phyloP scores from a whole-genome alignment of 2,329 filamentous ascomycete species.

The Passalora sequoiae region DNA sequence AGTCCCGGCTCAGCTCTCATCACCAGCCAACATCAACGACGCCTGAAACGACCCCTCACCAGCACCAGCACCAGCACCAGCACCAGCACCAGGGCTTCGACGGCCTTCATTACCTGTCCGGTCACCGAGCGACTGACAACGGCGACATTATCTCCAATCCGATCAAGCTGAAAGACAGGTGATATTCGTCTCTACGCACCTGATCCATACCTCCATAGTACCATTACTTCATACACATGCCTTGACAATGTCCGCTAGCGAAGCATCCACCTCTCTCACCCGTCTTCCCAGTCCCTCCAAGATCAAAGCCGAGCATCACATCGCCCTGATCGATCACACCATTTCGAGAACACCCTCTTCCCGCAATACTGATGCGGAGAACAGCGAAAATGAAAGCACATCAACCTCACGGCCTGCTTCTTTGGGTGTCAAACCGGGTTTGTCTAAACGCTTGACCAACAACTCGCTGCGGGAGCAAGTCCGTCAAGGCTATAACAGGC shows the following conservation, averaged over 20 bases:
- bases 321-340: conserved; percentile 59
- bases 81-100: too few relatives aligned
- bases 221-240: conserved; percentile 6
- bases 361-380: conserved; percentile 24
- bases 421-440: conserved; percentile 8
- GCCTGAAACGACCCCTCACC: conserved; percentile 9
- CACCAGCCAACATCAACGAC: conserved; percentile 1
- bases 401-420: conserved; percentile 10
- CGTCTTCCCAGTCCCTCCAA: conserved; percentile 22
- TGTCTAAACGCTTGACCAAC: conserved; percentile 27
- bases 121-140: conserved; percentile 11
- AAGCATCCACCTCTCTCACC: conserved; percentile 22
- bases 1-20: too few relatives aligned
- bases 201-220: conserved; percentile 3
- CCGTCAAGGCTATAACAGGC: conserved; percentile 29
- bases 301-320: conserved; percentile 52
- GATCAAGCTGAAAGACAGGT: conserved; percentile 25
- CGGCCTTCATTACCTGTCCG: too few relatives aligned
- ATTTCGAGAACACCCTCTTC: conserved; percentile 18
- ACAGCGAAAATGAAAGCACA: conserved; percentile 25
- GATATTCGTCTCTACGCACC: conserved; percentile 11
- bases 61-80: conserved; percentile 10
- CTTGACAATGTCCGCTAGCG: conserved; percentile 23
- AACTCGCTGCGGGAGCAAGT: conserved; percentile 28
- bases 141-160: conserved; percentile 14